Percentiles rank a stretch among this genome's conserved stretches.
Conservation (phyloP, 768 basidiomycete species). For the Boletus rubescentipes region DNA sequence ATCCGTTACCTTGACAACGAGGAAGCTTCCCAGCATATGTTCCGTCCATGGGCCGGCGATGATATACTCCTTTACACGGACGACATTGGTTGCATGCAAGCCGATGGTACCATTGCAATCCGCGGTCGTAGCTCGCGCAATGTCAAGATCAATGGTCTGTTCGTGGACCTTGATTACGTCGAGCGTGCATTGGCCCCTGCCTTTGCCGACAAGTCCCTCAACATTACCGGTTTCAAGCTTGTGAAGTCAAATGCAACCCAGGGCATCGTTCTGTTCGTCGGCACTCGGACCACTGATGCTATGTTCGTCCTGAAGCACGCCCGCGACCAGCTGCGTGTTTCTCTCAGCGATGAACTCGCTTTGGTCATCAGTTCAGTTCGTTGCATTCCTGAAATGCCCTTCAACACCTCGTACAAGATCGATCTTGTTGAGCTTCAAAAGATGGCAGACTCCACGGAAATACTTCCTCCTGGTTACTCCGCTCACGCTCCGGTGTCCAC, state of each 20-base stretch:
- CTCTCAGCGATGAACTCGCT: slow-evolving; percentile 7
- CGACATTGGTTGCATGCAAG: slow-evolving; percentile 18
- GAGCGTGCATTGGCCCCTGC: slow-evolving; percentile 18
- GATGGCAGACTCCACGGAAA: slow-evolving; percentile 9
- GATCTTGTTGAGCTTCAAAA: slow-evolving; percentile 12
- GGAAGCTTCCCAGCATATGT: slow-evolving; percentile 15
- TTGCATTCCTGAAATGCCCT: slow-evolving; percentile 14
- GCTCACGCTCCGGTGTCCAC: slow-evolving; percentile 8
- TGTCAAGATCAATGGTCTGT: slow-evolving; percentile 16
- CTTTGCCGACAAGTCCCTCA: slow-evolving; percentile 6
- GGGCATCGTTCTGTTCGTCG: slow-evolving; percentile 4
- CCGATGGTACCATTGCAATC: slow-evolving; percentile 12
- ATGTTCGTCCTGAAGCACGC: slow-evolving; percentile 11
- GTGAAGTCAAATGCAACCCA: slow-evolving; percentile 11
- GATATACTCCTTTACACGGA: slow-evolving; percentile 14
- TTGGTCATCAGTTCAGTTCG: slow-evolving; percentile 9
- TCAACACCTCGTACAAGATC: slow-evolving; percentile 18
- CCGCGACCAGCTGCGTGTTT: slow-evolving; percentile 9
- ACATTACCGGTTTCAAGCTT: slow-evolving; percentile 11
- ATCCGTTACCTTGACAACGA: slow-evolving; percentile 13
- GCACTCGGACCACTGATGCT: slow-evolving; percentile 8
- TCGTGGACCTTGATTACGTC: slow-evolving; percentile 18
- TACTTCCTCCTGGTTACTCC: neutral
- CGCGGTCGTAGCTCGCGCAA: slow-evolving; percentile 16
- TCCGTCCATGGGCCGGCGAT: slow-evolving; percentile 15